A percentile compares a stretch with the other conserved stretches of the same genome.
These are phyloP conservation scores for Ceratocystis colombiana DNA, from an alignment of 2,329 filamentous ascomycete genomes.

Conservation along the genomic window DNA sequence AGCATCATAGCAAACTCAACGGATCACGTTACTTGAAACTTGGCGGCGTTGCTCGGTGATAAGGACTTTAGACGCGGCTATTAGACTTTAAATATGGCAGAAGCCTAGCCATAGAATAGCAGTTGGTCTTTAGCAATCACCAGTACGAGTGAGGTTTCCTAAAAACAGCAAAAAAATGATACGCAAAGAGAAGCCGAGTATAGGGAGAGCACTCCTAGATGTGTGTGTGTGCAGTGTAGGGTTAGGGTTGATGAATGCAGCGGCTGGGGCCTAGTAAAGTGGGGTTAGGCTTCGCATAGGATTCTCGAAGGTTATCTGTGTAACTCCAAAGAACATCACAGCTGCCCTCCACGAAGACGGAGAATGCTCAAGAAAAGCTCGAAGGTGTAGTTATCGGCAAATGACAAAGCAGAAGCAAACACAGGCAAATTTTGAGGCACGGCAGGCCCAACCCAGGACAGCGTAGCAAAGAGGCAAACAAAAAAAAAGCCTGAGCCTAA, in stretches of 20 bases:
- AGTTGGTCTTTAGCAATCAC: not conserved
- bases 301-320: not conserved
- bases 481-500: not conserved
- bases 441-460: too few relatives aligned
- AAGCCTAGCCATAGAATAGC: not conserved
- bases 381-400: not conserved
- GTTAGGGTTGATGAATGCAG: not conserved
- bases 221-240: not conserved
- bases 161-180: too few relatives aligned
- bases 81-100: not conserved
- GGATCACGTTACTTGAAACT: not conserved
- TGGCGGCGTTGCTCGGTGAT: not conserved
- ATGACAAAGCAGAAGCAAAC: not conserved
- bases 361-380: not conserved
- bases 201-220: not conserved
- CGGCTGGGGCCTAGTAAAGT: too few relatives aligned
- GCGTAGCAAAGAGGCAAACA: too few relatives aligned
- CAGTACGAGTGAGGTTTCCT: too few relatives aligned
- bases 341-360: not conserved
- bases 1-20: not conserved
- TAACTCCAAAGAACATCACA: constrained; percentile 6
- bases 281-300: not conserved
- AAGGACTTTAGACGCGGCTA: not conserved
- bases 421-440: not conserved
- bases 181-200: not conserved